These are phyloP conservation scores for Coemansia reversa DNA, from an alignment of 192 early-diverging fungal species.

Conservation along the genomic window DNA sequence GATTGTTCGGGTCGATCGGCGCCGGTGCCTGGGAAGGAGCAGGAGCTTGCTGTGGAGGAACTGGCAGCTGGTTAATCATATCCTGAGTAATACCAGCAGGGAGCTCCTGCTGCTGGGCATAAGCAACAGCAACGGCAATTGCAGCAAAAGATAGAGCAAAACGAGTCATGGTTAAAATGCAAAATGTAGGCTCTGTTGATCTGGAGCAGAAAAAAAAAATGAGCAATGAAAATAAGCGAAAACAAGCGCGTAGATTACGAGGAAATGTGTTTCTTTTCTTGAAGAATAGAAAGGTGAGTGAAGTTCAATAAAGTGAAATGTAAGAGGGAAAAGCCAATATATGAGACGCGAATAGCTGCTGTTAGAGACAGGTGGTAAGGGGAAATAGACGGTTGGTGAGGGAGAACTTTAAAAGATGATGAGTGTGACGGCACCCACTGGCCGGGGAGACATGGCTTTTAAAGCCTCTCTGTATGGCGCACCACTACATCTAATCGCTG, in stretches of 20 bases:
- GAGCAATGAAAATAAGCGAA: not conserved
- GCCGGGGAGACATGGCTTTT: not conserved
- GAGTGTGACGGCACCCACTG: not conserved
- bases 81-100: constrained; percentile 36
- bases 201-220: not conserved
- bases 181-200: not conserved
- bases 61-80: constrained; percentile 46
- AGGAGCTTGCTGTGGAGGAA: constrained; percentile 45
- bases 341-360: not conserved
- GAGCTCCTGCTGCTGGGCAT: constrained; percentile 28
- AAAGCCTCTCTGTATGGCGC: not conserved
- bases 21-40: constrained; percentile 50
- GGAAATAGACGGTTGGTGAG: constrained; percentile 5
- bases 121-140: constrained; percentile 22
- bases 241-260: constrained; percentile 2
- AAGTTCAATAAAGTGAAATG: not conserved
- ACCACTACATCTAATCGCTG: not conserved
- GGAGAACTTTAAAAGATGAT: not conserved
- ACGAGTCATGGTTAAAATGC: constrained; percentile 29
- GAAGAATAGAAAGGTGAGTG: not conserved
- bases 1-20: constrained; percentile 52
- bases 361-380: not conserved
- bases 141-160: constrained; percentile 31
- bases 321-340: constrained; percentile 1
- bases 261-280: not conserved